Evolutionary conservation across 306 rosid species (phyloP).

Genomic region (Vachellia pachyceras): DNA sequence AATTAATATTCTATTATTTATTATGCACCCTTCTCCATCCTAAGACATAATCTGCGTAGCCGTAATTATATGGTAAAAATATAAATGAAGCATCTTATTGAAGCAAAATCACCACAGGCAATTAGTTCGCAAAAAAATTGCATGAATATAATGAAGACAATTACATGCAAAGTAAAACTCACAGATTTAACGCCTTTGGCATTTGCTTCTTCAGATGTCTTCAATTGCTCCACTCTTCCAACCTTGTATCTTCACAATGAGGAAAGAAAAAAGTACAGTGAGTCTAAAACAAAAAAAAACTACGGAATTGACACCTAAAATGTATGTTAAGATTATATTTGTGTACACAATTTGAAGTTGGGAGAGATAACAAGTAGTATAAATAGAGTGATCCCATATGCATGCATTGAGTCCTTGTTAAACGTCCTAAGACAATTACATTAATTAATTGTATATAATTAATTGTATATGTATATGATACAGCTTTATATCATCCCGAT

Average conservation of each 20-base stretch:
- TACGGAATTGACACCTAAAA: conserved; percentile 22
- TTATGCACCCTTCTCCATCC: neutral
- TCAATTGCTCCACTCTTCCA: conserved; percentile 95
- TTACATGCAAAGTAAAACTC: conserved; percentile 50
- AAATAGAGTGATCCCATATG: neutral
- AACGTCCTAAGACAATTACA: neutral
- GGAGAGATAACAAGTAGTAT: neutral
- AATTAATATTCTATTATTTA: neutral
- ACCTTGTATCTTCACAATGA: conserved; percentile 83
- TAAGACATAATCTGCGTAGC: conserved; percentile 6
- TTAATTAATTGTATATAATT: neutral
- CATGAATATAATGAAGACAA: conserved; percentile 31
- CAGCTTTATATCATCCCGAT: neutral
- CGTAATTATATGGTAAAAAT: conserved; percentile 17
- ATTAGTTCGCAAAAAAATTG: conserved; percentile 10
- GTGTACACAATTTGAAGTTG: conserved; percentile 12
- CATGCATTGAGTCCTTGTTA: neutral
- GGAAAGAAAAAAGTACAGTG: conserved; percentile 33
- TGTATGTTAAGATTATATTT: conserved; percentile 16
- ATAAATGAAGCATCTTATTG: neutral
- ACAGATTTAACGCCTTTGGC: conserved; percentile 88
- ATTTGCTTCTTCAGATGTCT: conserved; percentile 79
- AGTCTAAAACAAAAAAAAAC: conserved; percentile 16
- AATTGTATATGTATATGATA: neutral
- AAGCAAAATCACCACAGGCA: conserved; percentile 2